phyloP scores from a whole-genome alignment of 2,329 filamentous ascomycete genomes.

The Alternaria postmessia region DNA sequence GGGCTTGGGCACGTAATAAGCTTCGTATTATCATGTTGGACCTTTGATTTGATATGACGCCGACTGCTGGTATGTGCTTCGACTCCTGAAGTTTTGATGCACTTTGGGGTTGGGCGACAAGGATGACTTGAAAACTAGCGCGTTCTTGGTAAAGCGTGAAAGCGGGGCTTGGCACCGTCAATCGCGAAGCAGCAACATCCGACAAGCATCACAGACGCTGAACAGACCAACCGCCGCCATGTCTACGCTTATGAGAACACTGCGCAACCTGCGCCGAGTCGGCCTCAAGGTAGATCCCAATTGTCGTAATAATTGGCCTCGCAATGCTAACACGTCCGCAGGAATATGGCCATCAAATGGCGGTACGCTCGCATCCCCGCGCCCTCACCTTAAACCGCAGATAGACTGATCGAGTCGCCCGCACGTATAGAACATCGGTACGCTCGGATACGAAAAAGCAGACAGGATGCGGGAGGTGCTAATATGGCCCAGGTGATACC shows the following conservation, averaged over 20 bases:
- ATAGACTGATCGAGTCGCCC: slow-evolving; percentile 36
- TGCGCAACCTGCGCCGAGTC: slow-evolving; percentile 85
- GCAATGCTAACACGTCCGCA: slow-evolving; percentile 56
- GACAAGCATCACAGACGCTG: slow-evolving; percentile 23
- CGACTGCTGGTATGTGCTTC: slow-evolving; percentile 5
- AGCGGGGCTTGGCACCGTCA: slow-evolving; percentile 34
- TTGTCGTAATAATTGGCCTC: slow-evolving; percentile 15
- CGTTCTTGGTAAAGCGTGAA: slow-evolving; percentile 8
- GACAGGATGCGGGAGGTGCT: slow-evolving; percentile 22
- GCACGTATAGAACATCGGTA: slow-evolving; percentile 51
- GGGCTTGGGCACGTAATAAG: slow-evolving; percentile 34
- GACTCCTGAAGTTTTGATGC: slow-evolving; percentile 40
- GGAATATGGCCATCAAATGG: slow-evolving; percentile 92
- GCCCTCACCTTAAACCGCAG: slow-evolving; percentile 29
- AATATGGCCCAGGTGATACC: slow-evolving; percentile 77
- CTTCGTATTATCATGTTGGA: slow-evolving; percentile 46
- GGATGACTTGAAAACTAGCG: slow-evolving; percentile 16
- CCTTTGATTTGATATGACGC: neutral
- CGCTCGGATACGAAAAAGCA: slow-evolving; percentile 12
- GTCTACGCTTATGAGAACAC: slow-evolving; percentile 88
- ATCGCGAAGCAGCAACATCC: slow-evolving; percentile 27
- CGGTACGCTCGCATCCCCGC: slow-evolving; percentile 67
- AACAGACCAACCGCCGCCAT: slow-evolving; percentile 63
- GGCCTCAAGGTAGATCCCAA: slow-evolving; percentile 76
- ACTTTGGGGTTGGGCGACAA: slow-evolving; percentile 18